Evolutionary conservation across 2,329 filamentous ascomycete genomes (phyloP).

Genomic region (Fusarium torulosum): DNA sequence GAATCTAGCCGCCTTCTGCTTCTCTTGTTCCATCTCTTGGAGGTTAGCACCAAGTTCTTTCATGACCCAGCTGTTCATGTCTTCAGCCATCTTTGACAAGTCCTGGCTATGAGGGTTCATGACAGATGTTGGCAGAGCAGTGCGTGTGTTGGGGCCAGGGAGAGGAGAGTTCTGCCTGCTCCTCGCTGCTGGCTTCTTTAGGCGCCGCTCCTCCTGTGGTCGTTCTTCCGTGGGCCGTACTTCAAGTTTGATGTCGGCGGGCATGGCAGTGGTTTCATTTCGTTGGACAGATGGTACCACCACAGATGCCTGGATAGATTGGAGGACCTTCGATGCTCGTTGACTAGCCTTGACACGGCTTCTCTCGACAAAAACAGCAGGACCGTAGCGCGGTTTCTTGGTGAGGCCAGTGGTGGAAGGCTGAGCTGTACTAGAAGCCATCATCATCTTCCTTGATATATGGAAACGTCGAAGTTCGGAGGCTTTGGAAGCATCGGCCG

Average conservation of each 20-base stretch:
- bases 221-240: neutral
- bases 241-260: slow-evolving; percentile 1
- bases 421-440: slow-evolving; percentile 42
- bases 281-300: slow-evolving; percentile 7
- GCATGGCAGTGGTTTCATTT: slow-evolving; percentile 11
- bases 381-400: slow-evolving; percentile 58
- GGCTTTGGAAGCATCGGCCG: slow-evolving; percentile 14
- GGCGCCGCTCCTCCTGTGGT: slow-evolving; percentile 42
- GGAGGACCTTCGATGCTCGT: slow-evolving; percentile 34
- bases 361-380: slow-evolving; percentile 69
- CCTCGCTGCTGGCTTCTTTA: slow-evolving; percentile 53
- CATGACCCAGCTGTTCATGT: slow-evolving; percentile 71
- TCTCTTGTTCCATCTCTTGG: slow-evolving; percentile 60
- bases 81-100: slow-evolving; percentile 64
- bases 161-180: slow-evolving; percentile 45
- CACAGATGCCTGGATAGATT: slow-evolving; percentile 26
- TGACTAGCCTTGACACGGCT: slow-evolving; percentile 55
- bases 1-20: slow-evolving; percentile 57
- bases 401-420: slow-evolving; percentile 50
- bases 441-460: slow-evolving; percentile 63
- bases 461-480: slow-evolving; percentile 66
- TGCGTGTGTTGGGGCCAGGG: slow-evolving; percentile 34
- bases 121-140: slow-evolving; percentile 52
- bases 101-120: slow-evolving; percentile 56
- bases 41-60: slow-evolving; percentile 68